Evolutionary conservation across 306 rosid species (phyloP), one percentile per base, ranked within the genome.

Genomic region (Citrullus amarus): DNA sequence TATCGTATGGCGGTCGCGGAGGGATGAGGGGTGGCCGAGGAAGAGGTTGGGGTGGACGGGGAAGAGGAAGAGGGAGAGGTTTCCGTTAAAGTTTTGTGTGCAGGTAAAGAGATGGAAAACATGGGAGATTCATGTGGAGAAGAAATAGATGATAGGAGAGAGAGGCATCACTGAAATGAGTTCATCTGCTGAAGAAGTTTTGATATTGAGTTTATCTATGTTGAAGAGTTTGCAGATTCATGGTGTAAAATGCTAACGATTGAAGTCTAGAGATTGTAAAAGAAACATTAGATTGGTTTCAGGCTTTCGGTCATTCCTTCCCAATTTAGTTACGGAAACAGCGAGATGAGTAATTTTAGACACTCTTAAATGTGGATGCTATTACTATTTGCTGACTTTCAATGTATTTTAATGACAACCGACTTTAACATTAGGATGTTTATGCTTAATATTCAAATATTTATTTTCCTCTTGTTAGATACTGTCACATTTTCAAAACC

Each of bases 41-140:
- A 32, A 75, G 88, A 58, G 88, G 92, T 20, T 85, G 97, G 90
- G 93, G 88, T 54, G 92, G 96, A 58, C 91, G 93, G 0, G 97
- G 96, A 78, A 83, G 92, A 85, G 92, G 96, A 76, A 83, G 92
- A 85, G 92, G 92, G 81, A 88, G 93, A 82, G 93, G 91, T 55
- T 87, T 74, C 81, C 66, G 89, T 84, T 90, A 86, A 78, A 65
- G 22, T 79, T 55, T 14, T 22, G 44, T 43, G 17, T 16, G 30
- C 60, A 50, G 46, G 10, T 51, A 8, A 50, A 73, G 9, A 73
- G 61, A 6, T 16, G 22, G 78, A 32, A 17, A 51, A 32, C 62
- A 53, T 51, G 1, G 46, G 28, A 50, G 20, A 30, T 53, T 15
- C n/a, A 30, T 5, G 62, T 50, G 10, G 60, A 50, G 61, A 73